A percentile compares a stretch with the other conserved stretches of the same genome.
These are phyloP conservation scores for Dillenia turbinata DNA, from an alignment of 164 flowering plant species.

Conservation along the genomic window DNA sequence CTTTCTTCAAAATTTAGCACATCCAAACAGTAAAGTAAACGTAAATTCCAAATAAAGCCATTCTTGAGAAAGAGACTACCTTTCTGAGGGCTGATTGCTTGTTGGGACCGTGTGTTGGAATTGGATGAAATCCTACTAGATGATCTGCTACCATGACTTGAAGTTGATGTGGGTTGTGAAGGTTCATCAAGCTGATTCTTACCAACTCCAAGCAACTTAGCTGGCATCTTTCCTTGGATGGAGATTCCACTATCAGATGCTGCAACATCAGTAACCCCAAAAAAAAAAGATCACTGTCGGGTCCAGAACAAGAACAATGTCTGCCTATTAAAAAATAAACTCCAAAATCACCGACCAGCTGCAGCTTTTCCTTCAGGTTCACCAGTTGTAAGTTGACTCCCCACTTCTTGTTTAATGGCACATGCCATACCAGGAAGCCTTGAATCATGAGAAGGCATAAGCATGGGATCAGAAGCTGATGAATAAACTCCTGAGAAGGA, in stretches of 20 bases:
- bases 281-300: constrained; percentile 13
- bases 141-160: constrained; percentile 18
- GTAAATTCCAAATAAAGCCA: no score
- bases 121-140: constrained; percentile 36
- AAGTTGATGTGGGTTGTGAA: constrained; percentile 10
- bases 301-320: constrained; percentile 8
- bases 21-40: no score
- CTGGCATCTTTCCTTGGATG: constrained; percentile 24
- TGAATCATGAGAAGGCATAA: constrained; percentile 53
- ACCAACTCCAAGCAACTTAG: constrained; percentile 19
- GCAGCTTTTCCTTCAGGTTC: constrained; percentile 37
- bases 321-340: constrained; percentile 8
- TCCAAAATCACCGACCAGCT: constrained; percentile 26
- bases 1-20: background rate
- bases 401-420: constrained; percentile 55
- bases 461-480: constrained; percentile 66
- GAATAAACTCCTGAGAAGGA: constrained; percentile 39
- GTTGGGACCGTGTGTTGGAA: constrained; percentile 34
- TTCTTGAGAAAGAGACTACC: background rate
- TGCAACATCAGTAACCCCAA: constrained; percentile 17
- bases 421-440: constrained; percentile 44
- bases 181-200: constrained; percentile 26
- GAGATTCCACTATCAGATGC: constrained; percentile 30
- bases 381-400: constrained; percentile 30
- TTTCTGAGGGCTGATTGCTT: constrained; percentile 23